Evolutionary conservation across 225 moss, liverwort and hornwort species (phyloP).

Genomic region (Pseudoscleropodium purum): DNA sequence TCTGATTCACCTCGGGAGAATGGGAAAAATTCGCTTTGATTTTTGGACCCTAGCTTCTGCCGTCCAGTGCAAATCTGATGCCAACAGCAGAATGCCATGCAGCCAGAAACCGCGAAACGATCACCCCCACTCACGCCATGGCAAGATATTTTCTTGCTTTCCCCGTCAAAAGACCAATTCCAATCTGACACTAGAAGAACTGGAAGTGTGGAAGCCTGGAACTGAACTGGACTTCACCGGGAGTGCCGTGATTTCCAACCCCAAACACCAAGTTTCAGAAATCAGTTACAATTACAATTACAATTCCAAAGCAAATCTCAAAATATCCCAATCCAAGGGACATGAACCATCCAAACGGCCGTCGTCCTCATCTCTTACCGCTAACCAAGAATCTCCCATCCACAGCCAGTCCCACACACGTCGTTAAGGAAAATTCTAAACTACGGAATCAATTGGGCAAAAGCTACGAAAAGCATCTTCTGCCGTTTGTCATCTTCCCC

Average conservation of each 20-base stretch:
- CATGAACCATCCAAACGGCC: not conserved
- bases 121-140: not conserved
- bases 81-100: not conserved
- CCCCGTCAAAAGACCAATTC: not conserved
- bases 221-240: not conserved
- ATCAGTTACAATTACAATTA: not conserved
- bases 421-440: conserved; percentile 3
- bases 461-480: conserved; percentile 2
- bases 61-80: not conserved
- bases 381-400: not conserved
- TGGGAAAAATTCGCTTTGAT: too few relatives aligned
- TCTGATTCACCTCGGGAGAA: too few relatives aligned
- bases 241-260: not conserved
- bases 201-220: too few relatives aligned
- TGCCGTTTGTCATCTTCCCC: conserved; percentile 8
- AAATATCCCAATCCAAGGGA: not conserved
- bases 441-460: not conserved
- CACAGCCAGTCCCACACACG: not conserved
- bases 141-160: not conserved
- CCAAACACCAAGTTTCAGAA: not conserved
- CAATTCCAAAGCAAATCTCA: not conserved
- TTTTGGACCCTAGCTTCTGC: not conserved
- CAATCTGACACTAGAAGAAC: not conserved
- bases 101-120: not conserved
- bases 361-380: conserved; percentile 3